phyloP scores from a whole-genome alignment of 345 rosid genomes.

The Alliaria petiolata region DNA sequence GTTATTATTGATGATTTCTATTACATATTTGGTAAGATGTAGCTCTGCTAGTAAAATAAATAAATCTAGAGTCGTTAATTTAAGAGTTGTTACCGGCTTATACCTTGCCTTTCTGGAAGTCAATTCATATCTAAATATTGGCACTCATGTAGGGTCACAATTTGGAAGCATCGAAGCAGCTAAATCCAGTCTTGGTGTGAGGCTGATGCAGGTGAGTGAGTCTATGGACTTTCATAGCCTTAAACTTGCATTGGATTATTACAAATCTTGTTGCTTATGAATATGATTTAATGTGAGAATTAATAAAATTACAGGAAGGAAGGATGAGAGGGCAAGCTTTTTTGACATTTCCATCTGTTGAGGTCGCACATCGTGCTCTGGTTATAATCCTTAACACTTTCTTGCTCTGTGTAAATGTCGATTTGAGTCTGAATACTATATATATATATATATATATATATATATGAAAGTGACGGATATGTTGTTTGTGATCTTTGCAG shows the following conservation, averaged over 20 bases:
- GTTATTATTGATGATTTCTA: constrained; percentile 71
- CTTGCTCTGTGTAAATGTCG: not conserved
- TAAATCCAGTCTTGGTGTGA: constrained; percentile 59
- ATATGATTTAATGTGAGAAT: not conserved
- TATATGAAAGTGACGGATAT: not conserved
- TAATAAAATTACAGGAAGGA: constrained; percentile 61
- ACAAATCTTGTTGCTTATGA: not conserved
- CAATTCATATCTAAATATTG: not conserved
- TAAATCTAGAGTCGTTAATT: not conserved
- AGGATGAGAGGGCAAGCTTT: constrained; percentile 98
- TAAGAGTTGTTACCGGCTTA: not conserved
- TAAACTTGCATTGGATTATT: not conserved
- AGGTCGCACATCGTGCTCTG: constrained; percentile 83
- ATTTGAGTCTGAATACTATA: not conserved
- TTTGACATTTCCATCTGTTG: constrained; percentile 85
- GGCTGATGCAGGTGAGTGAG: constrained; percentile 89
- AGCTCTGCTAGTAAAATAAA: not conserved
- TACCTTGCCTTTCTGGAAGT: not conserved
- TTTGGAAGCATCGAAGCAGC: constrained; percentile 76
- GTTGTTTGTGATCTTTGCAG: constrained; percentile 42
- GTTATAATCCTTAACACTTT: constrained; percentile 40
- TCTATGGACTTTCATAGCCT: constrained; percentile 1
- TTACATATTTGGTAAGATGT: constrained; percentile 73
- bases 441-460: too few species aligned
- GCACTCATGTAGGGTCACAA: constrained; percentile 62